phyloP scores from a whole-genome alignment of 2,329 filamentous ascomycete genomes.

The Fusarium praegraminearum region DNA sequence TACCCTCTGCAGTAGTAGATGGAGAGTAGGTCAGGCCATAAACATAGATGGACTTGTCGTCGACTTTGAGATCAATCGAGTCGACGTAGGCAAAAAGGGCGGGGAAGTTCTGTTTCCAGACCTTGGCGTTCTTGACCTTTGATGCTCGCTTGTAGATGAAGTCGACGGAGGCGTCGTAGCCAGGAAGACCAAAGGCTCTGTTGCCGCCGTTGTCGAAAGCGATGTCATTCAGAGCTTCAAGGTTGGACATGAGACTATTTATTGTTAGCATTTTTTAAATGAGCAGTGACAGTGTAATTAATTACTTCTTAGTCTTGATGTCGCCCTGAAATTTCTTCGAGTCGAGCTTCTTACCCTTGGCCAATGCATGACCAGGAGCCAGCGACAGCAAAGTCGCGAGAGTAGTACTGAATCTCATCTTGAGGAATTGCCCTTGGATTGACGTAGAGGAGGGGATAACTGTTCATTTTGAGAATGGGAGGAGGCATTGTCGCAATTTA shows the following conservation, averaged over 20 bases:
- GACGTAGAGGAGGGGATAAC: not conserved
- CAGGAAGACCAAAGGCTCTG: slow-evolving; percentile 64
- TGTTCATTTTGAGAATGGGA: too few species aligned
- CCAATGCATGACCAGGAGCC: slow-evolving; percentile 7
- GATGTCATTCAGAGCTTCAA: slow-evolving; percentile 37
- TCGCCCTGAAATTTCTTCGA: slow-evolving; percentile 31
- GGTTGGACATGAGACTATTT: slow-evolving; percentile 26
- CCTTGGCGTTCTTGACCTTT: slow-evolving; percentile 52
- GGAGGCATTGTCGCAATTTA: not conserved
- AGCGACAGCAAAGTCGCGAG: slow-evolving; percentile 25
- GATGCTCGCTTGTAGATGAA: slow-evolving; percentile 61
- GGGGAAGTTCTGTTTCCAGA: slow-evolving; percentile 63
- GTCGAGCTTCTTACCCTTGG: slow-evolving; percentile 31
- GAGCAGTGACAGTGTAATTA: fast-evolving
- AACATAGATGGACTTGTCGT: slow-evolving; percentile 33
- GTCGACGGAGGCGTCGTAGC: slow-evolving; percentile 62
- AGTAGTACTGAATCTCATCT: slow-evolving; percentile 21
- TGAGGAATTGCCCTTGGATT: not conserved
- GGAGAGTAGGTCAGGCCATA: slow-evolving; percentile 41
- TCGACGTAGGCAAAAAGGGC: slow-evolving; percentile 60
- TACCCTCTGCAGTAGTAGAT: slow-evolving; percentile 33
- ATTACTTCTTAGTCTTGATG: slow-evolving; percentile 36
- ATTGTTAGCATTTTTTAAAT: not conserved
- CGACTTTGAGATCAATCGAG: slow-evolving; percentile 53
- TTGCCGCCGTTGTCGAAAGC: slow-evolving; percentile 60